Base-by-base conservation (phyloP, 176 grass and related monocot species). In the Aegilops bicornis region DNA sequence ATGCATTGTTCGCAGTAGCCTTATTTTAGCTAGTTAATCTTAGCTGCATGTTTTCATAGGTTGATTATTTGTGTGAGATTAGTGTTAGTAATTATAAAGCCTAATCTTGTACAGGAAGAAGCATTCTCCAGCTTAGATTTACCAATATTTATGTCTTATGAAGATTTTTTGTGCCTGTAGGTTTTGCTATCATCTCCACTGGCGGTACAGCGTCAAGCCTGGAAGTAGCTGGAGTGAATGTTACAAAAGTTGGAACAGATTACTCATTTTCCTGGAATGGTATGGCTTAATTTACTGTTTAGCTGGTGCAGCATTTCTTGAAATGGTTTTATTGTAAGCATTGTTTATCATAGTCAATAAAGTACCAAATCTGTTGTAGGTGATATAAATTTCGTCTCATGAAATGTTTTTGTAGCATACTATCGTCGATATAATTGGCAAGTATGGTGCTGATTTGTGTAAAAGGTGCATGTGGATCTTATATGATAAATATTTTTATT, bases 241-340 rank as follows among this genome's bases (percentile, higher is more conserved):
- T 94, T 15, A 98, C 88, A 8, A 95, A 92, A 91, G 93, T 98
- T 86, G 40, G 96, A 98, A 90, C 84, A 95, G 48, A 91, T 98
- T 45, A 98, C 96, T 29, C 73, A 94, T 82, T 98, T 98, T 76
- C 96, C 91, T 83, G 96, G 92, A 83, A 95, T 98, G 93, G 96
- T 98, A 85, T 90, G 82, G 4, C 29, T 61, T 78, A 89, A 89
- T 8, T 67, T 85, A 20, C 27, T 59, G 0, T 52, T 61, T 70
- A 39, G 58, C 22, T 68, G 5, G 19, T 48, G 22, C 32, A 81
- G 35, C 40, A 70, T 65, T 70, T 76, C 14, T 65, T 17, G 8
- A 82, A 78, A 66, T 62, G 20, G 3, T 65, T 73, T 76, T 17
- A 52, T 16, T 63, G 4, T 12, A 13, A 30, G 13, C 50, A 30